Base-by-base conservation (phyloP, 2,329 filamentous ascomycete genomes). In the Fusarium newnesense region DNA sequence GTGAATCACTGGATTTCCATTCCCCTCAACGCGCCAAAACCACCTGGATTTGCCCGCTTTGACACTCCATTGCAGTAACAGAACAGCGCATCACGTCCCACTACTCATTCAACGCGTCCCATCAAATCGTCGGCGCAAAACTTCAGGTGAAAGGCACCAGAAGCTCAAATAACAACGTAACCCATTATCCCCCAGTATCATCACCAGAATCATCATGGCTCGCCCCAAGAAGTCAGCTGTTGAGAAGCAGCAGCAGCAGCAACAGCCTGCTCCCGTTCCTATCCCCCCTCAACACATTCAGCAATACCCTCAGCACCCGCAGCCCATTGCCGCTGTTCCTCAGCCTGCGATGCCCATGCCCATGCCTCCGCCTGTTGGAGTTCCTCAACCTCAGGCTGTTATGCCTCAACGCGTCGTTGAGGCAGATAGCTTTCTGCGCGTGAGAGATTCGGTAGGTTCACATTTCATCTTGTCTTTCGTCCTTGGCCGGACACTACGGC, bases 381-480 rank as follows among this genome's bases (percentile, higher is more conserved):
- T 73, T 60, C 71, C 68, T 12, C 75, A 69, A 13, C 72, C 67
- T 32, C 72, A 69, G 34, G 60, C 67, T 42, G 63, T 69, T 36
- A 64, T 75, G 58, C 75, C 78, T 57, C 78, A 81, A 69, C 81
- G 81, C 64, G 78, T 85, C 46, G 89, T 93, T 73, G 90, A 94
- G 70, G 87, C 93, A 64, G 92, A 94, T 66, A 92, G 94, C 81
- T 96, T 96, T 81, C 88, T 94, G 69, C 88, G 92, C 79, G 94
- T 95, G 54, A 90, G 94, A 78, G 94, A 97, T 81, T 92, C 90
- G 81, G 94, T 97, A 91, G 88, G 93, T 85, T 39, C 15, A 50
- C 49, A 60, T 70, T 65, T 50, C 69, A 60, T 54, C 46, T 43
- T 39, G 19, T 54, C 26, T 36, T 28, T 36, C n/a, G n/a, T n/a